Conservation (phyloP, 1,284 basidiomycete species). For the Filobasidium uniguttulatum region DNA sequence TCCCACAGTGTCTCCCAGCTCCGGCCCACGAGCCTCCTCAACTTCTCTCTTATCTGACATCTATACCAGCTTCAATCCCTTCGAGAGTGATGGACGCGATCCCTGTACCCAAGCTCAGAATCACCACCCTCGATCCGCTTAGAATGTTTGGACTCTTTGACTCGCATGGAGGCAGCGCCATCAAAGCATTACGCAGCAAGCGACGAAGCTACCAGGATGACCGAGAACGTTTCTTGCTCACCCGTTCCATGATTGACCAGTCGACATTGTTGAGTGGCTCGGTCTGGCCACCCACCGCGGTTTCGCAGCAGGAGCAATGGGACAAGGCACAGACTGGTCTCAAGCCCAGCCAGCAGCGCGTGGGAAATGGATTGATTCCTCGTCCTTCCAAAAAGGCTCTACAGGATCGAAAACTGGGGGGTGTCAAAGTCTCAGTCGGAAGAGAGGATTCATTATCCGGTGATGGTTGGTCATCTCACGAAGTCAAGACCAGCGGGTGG, state of each 20-base stretch:
- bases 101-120: too few species aligned
- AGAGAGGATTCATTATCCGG: conserved; percentile 15
- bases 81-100: too few species aligned
- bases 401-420: background rate
- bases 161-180: background rate
- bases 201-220: background rate
- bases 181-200: conserved; percentile 2
- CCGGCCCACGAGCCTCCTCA: too few species aligned
- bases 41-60: too few species aligned
- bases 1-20: too few species aligned
- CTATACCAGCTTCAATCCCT: too few species aligned
- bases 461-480: conserved; percentile 9
- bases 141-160: conserved; percentile 5
- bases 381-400: conserved; percentile 13
- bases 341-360: conserved; percentile 23
- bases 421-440: conserved; percentile 10
- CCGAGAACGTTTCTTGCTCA: conserved; percentile 1
- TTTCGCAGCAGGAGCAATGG: background rate
- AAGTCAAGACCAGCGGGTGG: conserved; percentile 36
- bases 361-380: conserved; percentile 27
- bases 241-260: conserved; percentile 6
- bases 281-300: background rate
- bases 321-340: conserved; percentile 15
- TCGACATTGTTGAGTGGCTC: background rate
- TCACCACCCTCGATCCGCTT: too few species aligned